Evolutionary conservation across 2,329 filamentous ascomycete species (phyloP), one percentile per base, ranked within the genome.

Genomic region (Aspergillus sergii): DNA sequence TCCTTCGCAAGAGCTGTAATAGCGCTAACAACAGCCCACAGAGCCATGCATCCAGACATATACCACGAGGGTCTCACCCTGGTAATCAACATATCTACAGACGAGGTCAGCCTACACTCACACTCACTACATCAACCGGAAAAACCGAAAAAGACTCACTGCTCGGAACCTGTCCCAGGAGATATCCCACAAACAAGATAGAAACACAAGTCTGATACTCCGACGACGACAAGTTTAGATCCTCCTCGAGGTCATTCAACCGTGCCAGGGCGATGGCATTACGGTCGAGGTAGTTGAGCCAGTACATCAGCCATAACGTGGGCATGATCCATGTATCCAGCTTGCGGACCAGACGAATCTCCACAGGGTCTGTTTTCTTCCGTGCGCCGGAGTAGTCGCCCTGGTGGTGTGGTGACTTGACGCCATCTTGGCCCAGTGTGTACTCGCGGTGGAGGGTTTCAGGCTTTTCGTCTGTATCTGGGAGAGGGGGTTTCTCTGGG

Each of bases 51-150:
- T 2, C 69, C 60, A 36, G 77, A 74, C 63, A 84, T 79, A 67
- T 83, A 84, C 12, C 79, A 68, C 1, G 79, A 80, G 0, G 82
- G 82, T 28, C 76, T 67, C 39, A 73, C 64, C 50, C 69, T 64
- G 10, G 72, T 76, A 48, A 81, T 76, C 59, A 78, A 76, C 62
- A 70, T 69, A 63, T 70, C 65, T 68, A 28, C 45, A 4, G 28
- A 11, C 12, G 10, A 12, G 30, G 55, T 46, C 19, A n/a, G 34
- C 14, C 14, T 16, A 36, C 2, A 36, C 12, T 16, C 1, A 1
- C 14, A 36, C 2, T 0, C 14, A 16, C 7, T 36, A 16, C 34
- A 7, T 16, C 14, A 23, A 34, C 11, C 16, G 8, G 6, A 10
- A 39, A 32, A 11, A 12, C 11, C 11, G 2, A 12, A 34, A 16